Conservation (phyloP, 192 early-diverging fungal genomes). For the Coemansia umbellata region DNA sequence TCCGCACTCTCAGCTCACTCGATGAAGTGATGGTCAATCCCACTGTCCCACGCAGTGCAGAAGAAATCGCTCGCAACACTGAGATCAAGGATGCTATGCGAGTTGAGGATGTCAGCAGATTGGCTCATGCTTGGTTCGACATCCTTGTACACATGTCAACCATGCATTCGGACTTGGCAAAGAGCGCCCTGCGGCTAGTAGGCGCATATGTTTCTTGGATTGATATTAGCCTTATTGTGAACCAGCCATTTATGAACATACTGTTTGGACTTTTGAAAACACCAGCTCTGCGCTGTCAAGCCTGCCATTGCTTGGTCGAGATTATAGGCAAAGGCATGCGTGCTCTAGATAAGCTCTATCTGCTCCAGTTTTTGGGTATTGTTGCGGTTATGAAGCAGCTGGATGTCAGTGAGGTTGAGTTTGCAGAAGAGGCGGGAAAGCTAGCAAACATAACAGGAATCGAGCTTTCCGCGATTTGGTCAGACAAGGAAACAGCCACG, state of each 20-base stretch:
- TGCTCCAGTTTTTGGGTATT: constrained; percentile 68
- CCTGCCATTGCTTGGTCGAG: constrained; percentile 79
- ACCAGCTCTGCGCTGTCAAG: constrained; percentile 61
- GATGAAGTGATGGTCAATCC: constrained; percentile 86
- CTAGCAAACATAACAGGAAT: constrained; percentile 40
- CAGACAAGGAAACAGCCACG: constrained; percentile 30
- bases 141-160: constrained; percentile 58
- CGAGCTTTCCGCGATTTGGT: constrained; percentile 41
- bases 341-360: constrained; percentile 79
- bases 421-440: constrained; percentile 41
- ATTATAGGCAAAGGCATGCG: constrained; percentile 93
- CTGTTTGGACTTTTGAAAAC: constrained; percentile 70
- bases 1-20: constrained; percentile 72
- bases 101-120: constrained; percentile 64
- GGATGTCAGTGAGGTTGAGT: constrained; percentile 31
- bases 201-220: constrained; percentile 95
- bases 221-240: constrained; percentile 86
- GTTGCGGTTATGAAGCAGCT: constrained; percentile 37
- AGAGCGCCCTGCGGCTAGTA: constrained; percentile 65
- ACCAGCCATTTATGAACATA: constrained; percentile 69
- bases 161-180: constrained; percentile 61
- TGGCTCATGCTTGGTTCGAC: constrained; percentile 74
- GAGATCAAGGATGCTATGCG: constrained; percentile 91
- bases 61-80: constrained; percentile 70
- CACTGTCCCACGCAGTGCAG: constrained; percentile 59